These are phyloP conservation scores for Fusarium sarcochroum DNA, from an alignment of 2,329 filamentous ascomycete genomes.

Conservation along the genomic window DNA sequence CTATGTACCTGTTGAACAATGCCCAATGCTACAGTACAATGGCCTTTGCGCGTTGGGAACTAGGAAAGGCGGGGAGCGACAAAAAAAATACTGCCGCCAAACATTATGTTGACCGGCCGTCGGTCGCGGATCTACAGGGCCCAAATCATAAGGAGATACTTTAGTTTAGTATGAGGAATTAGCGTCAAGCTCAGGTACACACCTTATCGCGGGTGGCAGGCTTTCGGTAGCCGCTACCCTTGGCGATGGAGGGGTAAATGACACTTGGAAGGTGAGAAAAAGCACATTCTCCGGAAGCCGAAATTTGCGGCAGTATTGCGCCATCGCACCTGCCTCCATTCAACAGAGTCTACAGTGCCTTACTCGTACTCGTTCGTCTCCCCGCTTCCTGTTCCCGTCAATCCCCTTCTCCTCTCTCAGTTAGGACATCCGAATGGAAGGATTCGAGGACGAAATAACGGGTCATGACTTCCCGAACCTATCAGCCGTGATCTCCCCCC, in stretches of 20 bases:
- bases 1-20: conserved; percentile 26
- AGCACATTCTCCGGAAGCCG: conserved; percentile 33
- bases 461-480: conserved; percentile 37
- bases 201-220: conserved; percentile 34
- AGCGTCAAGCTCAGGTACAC: conserved; percentile 30
- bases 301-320: conserved; percentile 44
- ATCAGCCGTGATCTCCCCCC: conserved; percentile 35
- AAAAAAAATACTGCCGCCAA: conserved; percentile 20
- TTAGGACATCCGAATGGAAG: conserved; percentile 27
- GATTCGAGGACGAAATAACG: conserved; percentile 4
- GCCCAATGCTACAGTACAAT: conserved; percentile 28
- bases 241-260: conserved; percentile 45
- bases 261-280: conserved; percentile 35
- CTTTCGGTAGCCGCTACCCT: conserved; percentile 34
- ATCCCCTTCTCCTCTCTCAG: conserved; percentile 17
- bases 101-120: conserved; percentile 40
- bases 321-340: conserved; percentile 42
- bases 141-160: conserved; percentile 37
- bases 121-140: conserved; percentile 33
- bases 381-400: conserved; percentile 22
- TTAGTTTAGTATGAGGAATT: conserved; percentile 11
- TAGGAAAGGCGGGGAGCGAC: conserved; percentile 13
- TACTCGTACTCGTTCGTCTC: conserved; percentile 33
- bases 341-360: conserved; percentile 10
- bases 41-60: neutral